Percentiles rank a stretch among this genome's conserved stretches.
Evolutionary conservation across 139 green algal species (phyloP).

Genomic region (Coelastrella sp.): DNA sequence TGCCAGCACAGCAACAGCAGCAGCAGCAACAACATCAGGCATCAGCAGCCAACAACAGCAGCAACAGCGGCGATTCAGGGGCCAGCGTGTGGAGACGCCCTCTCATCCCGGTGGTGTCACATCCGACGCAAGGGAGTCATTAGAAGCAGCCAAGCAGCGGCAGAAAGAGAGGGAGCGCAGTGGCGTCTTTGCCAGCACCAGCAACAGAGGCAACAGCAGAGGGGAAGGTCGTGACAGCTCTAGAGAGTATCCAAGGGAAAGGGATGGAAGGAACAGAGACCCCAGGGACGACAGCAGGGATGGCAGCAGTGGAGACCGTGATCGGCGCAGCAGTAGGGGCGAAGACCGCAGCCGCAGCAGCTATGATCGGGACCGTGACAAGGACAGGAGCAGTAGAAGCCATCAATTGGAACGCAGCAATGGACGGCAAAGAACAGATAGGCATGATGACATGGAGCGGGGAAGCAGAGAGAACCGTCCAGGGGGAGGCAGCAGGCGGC

Average conservation of each 20-base stretch:
- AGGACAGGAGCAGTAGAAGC: slow-evolving; percentile 9
- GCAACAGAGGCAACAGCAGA: not conserved
- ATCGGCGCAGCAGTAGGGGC: slow-evolving; percentile 14
- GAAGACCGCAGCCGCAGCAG: not conserved
- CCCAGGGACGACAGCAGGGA: slow-evolving; percentile 23
- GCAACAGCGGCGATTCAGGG: slow-evolving; percentile 72
- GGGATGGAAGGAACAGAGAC: slow-evolving; percentile 44
- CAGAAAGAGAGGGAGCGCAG: slow-evolving; percentile 45
- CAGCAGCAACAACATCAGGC: not conserved
- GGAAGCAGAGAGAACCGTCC: not conserved
- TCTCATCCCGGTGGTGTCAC: slow-evolving; percentile 74
- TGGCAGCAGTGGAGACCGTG: not conserved
- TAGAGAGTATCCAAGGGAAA: not conserved
- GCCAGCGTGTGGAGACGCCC: slow-evolving; percentile 83
- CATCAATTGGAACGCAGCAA: not conserved
- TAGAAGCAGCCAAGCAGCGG: slow-evolving; percentile 44
- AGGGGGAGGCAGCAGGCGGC: slow-evolving; percentile 38
- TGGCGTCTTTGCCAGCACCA: slow-evolving; percentile 57
- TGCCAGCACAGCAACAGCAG: slow-evolving; percentile 20
- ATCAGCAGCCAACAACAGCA: slow-evolving; percentile 25
- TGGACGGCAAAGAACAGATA: not conserved
- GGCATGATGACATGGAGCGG: not conserved
- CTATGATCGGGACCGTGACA: slow-evolving; percentile 12
- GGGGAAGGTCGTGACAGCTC: not conserved
- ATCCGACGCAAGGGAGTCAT: slow-evolving; percentile 37